Evolutionary conservation across 1,284 basidiomycete species (phyloP).

Genomic region (Leccinum fallax): DNA sequence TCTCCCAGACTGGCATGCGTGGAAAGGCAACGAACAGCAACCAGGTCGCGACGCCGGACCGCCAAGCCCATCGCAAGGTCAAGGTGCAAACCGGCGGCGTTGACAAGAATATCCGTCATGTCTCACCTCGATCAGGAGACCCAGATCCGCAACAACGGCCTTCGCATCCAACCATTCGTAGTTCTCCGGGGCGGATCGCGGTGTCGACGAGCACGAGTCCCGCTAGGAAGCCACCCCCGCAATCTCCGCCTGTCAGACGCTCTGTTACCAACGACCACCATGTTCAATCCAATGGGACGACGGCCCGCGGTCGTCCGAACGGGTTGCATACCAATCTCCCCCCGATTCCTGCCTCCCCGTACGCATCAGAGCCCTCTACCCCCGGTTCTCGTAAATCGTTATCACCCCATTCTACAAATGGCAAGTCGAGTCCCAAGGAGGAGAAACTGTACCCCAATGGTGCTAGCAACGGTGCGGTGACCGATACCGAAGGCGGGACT

Average conservation of each 20-base stretch:
- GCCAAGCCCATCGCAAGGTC: conserved; percentile 39
- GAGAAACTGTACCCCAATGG: conserved; percentile 26
- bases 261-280: conserved; percentile 37
- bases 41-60: conserved; percentile 19
- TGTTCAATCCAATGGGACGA: conserved; percentile 26
- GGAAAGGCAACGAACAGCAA: conserved; percentile 11
- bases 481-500: conserved; percentile 33
- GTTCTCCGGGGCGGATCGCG: conserved; percentile 35
- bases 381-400: conserved; percentile 38
- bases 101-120: conserved; percentile 35
- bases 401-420: conserved; percentile 29
- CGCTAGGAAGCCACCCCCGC: conserved; percentile 24
- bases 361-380: conserved; percentile 39
- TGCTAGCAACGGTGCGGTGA: conserved; percentile 21
- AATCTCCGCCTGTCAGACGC: conserved; percentile 31
- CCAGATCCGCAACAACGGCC: conserved; percentile 27
- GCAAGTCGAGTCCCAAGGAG: conserved; percentile 29
- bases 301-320: conserved; percentile 28
- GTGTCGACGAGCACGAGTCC: conserved; percentile 24
- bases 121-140: conserved; percentile 28
- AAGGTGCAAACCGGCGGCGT: conserved; percentile 38
- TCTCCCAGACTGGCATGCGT: conserved; percentile 47
- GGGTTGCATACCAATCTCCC: conserved; percentile 35
- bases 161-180: conserved; percentile 33
- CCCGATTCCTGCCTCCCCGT: conserved; percentile 41